phyloP scores from a whole-genome alignment of 1,139 yeast genomes.

The Yamadazyma friedrichii region DNA sequence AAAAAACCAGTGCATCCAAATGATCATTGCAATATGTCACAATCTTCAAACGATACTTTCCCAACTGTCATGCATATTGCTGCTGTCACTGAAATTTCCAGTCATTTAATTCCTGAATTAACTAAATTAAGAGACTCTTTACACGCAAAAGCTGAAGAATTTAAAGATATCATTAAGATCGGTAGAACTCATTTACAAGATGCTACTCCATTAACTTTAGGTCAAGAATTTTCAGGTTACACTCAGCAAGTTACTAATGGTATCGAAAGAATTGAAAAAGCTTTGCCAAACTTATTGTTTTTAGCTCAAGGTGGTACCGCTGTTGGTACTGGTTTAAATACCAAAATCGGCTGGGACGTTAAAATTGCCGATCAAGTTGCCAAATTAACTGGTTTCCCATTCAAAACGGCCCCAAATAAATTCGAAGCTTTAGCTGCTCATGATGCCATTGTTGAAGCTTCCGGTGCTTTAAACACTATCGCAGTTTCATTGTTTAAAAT shows the following conservation, averaged over 20 bases:
- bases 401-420: slow-evolving; percentile 96
- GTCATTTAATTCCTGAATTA: slow-evolving; percentile 76
- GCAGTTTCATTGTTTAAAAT: slow-evolving; percentile 93
- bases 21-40: slow-evolving; percentile 98
- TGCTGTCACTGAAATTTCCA: slow-evolving; percentile 84
- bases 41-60: slow-evolving; percentile 96
- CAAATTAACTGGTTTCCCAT: slow-evolving; percentile 80
- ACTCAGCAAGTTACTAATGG: slow-evolving; percentile 92
- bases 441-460: slow-evolving; percentile 95
- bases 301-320: slow-evolving; percentile 99
- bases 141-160: slow-evolving; percentile 75
- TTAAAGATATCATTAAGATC: slow-evolving; percentile 85
- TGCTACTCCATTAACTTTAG: slow-evolving; percentile 96
- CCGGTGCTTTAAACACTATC: slow-evolving; percentile 94
- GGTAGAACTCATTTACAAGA: slow-evolving; percentile 99
- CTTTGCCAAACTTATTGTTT: slow-evolving; percentile 71
- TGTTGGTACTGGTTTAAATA: slow-evolving; percentile 97
- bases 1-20: slow-evolving; percentile 96
- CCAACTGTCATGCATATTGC: slow-evolving; percentile 99
- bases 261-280: slow-evolving; percentile 75
- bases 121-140: slow-evolving; percentile 74
- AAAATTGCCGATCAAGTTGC: slow-evolving; percentile 80
- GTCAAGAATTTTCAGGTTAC: slow-evolving; percentile 97
- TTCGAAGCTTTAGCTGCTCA: slow-evolving; percentile 99
- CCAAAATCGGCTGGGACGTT: slow-evolving; percentile 83